A percentile compares a stretch with the other conserved stretches of the same genome.
phyloP scores from a whole-genome alignment of 495 filamentous ascomycete species.

The Chaetomium cochliodes region DNA sequence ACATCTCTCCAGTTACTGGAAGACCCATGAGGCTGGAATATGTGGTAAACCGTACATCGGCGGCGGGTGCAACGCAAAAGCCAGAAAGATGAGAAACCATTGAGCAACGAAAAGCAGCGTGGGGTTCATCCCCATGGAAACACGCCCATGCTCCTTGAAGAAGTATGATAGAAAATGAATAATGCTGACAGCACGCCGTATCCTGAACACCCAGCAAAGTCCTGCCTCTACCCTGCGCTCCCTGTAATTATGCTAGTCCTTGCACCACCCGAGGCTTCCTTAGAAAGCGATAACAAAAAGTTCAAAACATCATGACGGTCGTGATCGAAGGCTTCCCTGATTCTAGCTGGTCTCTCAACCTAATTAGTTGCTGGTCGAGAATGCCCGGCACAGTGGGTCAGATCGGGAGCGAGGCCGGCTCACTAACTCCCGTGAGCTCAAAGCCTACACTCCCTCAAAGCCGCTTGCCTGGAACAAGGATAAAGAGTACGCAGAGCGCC shows the following conservation, averaged over 20 bases:
- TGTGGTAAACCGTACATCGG: constrained; percentile 11
- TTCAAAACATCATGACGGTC: constrained; percentile 23
- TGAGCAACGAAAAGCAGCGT: not conserved
- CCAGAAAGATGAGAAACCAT: not conserved
- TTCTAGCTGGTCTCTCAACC: not conserved
- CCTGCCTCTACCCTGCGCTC: constrained; percentile 9
- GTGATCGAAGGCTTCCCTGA: constrained; percentile 10
- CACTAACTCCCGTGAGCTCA: constrained; percentile 10
- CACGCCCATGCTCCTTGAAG: constrained; percentile 2
- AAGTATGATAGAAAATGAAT: constrained; percentile 6
- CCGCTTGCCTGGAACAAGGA: constrained; percentile 87
- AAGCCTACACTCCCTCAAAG: constrained; percentile 49
- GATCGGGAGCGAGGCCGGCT: constrained; percentile 21
- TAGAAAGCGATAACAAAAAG: not conserved
- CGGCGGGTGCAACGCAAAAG: constrained; percentile 1
- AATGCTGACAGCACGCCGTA: constrained; percentile 21
- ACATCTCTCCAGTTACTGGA: not conserved
- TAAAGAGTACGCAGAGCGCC: constrained; percentile 76
- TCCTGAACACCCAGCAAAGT: constrained; percentile 26
- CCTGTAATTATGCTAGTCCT: constrained; percentile 10
- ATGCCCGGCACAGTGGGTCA: not conserved
- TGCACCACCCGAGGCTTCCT: not conserved
- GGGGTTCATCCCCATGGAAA: not conserved
- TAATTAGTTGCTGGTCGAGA: not conserved
- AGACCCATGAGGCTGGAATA: not conserved